Percentiles rank a stretch among this genome's conserved stretches.
These are phyloP conservation scores for Hura crepitans DNA, from an alignment of 441 rosid genomes.

Conservation along the genomic window DNA sequence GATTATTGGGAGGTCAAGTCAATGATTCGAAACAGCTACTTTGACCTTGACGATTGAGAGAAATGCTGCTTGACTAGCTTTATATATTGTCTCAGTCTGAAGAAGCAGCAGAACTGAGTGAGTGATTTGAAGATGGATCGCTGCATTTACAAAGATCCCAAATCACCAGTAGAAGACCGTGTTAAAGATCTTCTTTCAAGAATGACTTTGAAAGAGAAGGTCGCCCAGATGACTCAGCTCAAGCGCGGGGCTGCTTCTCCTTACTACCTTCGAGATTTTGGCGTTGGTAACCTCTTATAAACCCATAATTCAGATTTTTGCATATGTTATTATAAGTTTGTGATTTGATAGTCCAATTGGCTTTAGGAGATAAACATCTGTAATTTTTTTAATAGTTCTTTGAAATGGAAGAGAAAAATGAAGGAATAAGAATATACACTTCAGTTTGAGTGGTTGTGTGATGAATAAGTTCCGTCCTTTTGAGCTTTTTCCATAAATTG, in stretches of 20 bases:
- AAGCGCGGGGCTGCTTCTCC: constrained; percentile 50
- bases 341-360: background rate
- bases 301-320: too few relatives aligned
- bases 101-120: background rate
- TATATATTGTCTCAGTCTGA: background rate
- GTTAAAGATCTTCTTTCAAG: constrained; percentile 66
- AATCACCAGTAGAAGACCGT: constrained; percentile 57
- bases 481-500: background rate
- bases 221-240: constrained; percentile 81
- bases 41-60: too few relatives aligned
- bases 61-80: too few relatives aligned
- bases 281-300: constrained; percentile 36
- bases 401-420: too few relatives aligned
- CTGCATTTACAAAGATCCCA: constrained; percentile 46
- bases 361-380: background rate
- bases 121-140: constrained; percentile 11
- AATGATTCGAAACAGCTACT: too few relatives aligned
- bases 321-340: background rate
- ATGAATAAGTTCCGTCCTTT: background rate
- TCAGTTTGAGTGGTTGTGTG: background rate
- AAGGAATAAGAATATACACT: background rate
- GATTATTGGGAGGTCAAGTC: too few relatives aligned
- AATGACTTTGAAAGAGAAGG: constrained; percentile 66
- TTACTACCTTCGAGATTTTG: constrained; percentile 36
- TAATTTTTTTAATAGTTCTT: background rate